Base-by-base conservation (phyloP, 371 early-diverging fungal species). In the Amoeboaphelidium protococcarum region DNA sequence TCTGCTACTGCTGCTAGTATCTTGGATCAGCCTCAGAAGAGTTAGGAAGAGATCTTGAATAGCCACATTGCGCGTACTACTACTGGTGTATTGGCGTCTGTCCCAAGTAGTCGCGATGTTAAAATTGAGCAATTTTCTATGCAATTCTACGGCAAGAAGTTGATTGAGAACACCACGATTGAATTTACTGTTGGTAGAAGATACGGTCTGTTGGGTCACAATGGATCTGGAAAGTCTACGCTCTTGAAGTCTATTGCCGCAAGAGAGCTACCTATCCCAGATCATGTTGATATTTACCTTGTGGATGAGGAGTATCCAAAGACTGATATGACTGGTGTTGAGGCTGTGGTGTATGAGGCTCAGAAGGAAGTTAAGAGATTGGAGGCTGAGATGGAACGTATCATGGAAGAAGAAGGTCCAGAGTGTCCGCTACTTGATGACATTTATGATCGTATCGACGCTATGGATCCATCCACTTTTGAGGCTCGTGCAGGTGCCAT, bases 221-320 rank as follows among this genome's bases (percentile, higher is more conserved):
- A 96, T 69, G 99, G 99, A 42, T 78, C 80, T 48, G 98, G 99
- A 53, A 99, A 99, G 65, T 83, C 89, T 19, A 97, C 97, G 41
- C 87, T 99, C 60, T 67, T 99, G 46, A 72, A 75, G 51, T 82
- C 83, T 40, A 71, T 98, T 55, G 88, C 87, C 47, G 78, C 77
- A 45, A 75, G 92, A 58, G 94, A 92, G 54, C 82, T 86, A 48
- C 84, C 83, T 45, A 87, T 98, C 55, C 97, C 96, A 31, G 77
- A 74, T 13, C 94, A 91, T 54, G 87, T 94, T 58, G 91, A 91
- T 73, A 86, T 84, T 50, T 82, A 91, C 60, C 63, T 92, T 52
- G 67, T 98, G 54, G 83, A 83, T 62, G 80, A 89, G 58, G 95
- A 95, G 64, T 88, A 86, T 31, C 82, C 81, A 44, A 85, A 89